Conservation (phyloP, 768 basidiomycete species). For the Cantharellus cinnabarinus region DNA sequence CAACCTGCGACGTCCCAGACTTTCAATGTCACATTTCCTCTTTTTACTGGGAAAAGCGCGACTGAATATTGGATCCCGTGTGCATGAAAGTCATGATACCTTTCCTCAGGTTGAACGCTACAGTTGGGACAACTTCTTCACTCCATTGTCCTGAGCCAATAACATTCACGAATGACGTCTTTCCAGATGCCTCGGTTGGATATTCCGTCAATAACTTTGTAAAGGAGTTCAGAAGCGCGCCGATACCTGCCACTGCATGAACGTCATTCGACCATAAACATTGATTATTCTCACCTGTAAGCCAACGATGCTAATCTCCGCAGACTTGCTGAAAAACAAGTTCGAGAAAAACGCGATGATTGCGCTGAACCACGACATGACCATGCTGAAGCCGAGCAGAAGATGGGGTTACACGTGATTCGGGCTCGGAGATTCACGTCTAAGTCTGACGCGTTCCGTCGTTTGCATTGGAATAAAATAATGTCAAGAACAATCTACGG, state of each 20-base stretch:
- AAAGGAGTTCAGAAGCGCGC: not conserved
- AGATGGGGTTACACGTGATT: too few relatives aligned
- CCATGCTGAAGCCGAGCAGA: too few relatives aligned
- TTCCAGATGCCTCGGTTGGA: slow-evolving; percentile 58
- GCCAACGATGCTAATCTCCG: slow-evolving; percentile 82
- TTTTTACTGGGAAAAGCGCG: slow-evolving; percentile 28
- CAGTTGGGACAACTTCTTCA: slow-evolving; percentile 90
- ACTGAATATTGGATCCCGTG: not conserved
- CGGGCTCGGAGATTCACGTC: too few relatives aligned
- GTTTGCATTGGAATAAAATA: too few relatives aligned
- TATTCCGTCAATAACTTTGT: not conserved
- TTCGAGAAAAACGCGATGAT: slow-evolving; percentile 39
- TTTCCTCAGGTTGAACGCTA: slow-evolving; percentile 80
- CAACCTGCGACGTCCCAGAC: slow-evolving; percentile 89
- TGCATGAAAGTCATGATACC: not conserved
- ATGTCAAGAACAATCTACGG: not conserved
- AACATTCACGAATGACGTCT: slow-evolving; percentile 87
- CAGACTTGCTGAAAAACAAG: slow-evolving; percentile 70
- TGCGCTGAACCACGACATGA: slow-evolving; percentile 25
- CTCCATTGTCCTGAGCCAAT: slow-evolving; percentile 72
- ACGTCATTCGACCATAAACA: not conserved
- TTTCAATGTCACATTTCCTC: slow-evolving; percentile 79
- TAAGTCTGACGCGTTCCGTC: too few relatives aligned
- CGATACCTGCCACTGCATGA: too few relatives aligned
- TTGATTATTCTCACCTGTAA: slow-evolving; percentile 35